phyloP scores from a whole-genome alignment of 2,329 filamentous ascomycete genomes.

The Canariomyces notabilis region DNA sequence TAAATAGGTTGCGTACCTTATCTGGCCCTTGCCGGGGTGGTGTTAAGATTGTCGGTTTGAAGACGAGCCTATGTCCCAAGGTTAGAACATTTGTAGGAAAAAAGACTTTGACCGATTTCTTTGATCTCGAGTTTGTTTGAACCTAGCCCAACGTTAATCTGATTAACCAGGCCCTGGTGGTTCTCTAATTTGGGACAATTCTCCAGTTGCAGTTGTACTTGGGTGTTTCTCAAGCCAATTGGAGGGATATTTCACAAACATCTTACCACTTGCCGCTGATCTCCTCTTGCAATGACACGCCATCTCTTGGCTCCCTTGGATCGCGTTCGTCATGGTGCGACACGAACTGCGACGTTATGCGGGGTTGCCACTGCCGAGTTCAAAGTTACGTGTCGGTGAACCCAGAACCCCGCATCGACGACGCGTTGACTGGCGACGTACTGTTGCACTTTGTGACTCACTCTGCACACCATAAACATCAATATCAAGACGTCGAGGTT shows the following conservation, averaged over 20 bases:
- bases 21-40: no score
- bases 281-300: background rate
- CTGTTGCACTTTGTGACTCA: background rate
- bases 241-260: constrained; percentile 9
- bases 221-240: constrained; percentile 4
- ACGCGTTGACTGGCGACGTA: background rate
- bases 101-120: no score
- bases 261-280: background rate
- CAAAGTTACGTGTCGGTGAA: no score
- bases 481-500: background rate
- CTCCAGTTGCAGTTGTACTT: background rate
- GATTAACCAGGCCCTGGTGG: background rate
- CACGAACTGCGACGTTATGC: background rate
- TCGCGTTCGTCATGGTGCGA: background rate
- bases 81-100: no score
- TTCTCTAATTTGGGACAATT: background rate
- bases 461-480: background rate
- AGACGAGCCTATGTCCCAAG: no score
- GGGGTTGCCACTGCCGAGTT: no score
- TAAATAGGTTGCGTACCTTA: no score
- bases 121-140: no score
- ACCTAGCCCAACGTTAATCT: no score
- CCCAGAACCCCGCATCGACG: background rate
- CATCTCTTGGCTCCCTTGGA: no score
- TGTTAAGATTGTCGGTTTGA: no score